Base-by-base conservation (phyloP, 495 filamentous ascomycete genomes). In the Penicillium verhagenii region DNA sequence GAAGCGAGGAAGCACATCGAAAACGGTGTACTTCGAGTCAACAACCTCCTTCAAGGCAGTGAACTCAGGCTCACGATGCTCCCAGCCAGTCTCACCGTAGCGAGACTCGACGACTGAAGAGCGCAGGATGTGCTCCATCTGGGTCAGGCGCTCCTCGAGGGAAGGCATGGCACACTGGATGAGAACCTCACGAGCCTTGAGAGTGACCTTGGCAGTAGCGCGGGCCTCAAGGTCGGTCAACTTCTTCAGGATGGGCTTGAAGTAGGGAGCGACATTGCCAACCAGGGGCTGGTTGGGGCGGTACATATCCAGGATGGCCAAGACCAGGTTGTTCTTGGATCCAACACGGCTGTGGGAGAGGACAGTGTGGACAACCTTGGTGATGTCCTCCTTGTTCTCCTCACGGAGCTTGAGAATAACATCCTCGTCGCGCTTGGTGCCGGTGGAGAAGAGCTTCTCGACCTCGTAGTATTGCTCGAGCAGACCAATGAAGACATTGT, bases 51-150 rank as follows among this genome's bases (percentile, higher is more conserved):
- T 94, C 70, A 98, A 83, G 62, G 92, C 78, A 38, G 91, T 84
- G 46, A 92, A 73, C 66, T 87, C 86, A 16, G 94, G 94, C 65
- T 96, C 90, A 58, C 95, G 84, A 73, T 98, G 94, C 47, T 96
- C 92, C 91, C 91, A 97, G 39, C 93, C 92, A 38, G 90, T 95
- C 78, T 98, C 94, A 28, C 94, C 94, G 67, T 98, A 98, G 60
- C 89, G 85, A 35, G 92, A 96, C 71, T 97, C 91, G 6, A 97
- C 85, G n/a, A 98, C 94, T 2, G 95, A 92, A 29, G 94, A 96
- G 35, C 93, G 90, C 28, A 98, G 82, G 61, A 98, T 98, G 72
- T 97, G 93, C 75, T 97, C 95, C 94, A 98, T 97, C 74, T 98
- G 94, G 29, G 87, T 83, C 6, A 89, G 86, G 58, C 94, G 83